Evolutionary conservation across 768 basidiomycete species (phyloP).

Genomic region (Kwoniella sp.): DNA sequence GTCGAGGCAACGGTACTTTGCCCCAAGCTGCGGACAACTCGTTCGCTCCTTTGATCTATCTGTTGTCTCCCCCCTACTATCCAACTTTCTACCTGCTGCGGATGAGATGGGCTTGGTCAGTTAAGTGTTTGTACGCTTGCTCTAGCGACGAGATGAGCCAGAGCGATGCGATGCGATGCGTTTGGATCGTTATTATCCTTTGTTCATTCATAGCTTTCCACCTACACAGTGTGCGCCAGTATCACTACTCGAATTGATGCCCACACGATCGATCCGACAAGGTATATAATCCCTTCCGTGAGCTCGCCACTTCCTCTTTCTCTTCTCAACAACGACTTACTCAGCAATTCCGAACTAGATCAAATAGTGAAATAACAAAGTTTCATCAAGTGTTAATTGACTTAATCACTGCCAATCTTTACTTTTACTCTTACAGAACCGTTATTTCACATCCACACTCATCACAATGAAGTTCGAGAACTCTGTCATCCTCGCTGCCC

Average conservation of each 20-base stretch:
- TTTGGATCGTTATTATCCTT: slow-evolving; percentile 8
- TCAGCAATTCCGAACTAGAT: not conserved
- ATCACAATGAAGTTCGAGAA: slow-evolving; percentile 22
- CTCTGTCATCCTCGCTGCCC: slow-evolving; percentile 20
- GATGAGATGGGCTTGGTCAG: too few species aligned
- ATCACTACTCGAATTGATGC: too few species aligned
- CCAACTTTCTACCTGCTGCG: too few species aligned
- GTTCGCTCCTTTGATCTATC: too few species aligned
- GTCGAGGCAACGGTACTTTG: too few species aligned
- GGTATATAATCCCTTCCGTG: slow-evolving; percentile 14
- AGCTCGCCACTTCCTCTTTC: slow-evolving; percentile 11
- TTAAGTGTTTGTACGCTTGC: too few species aligned
- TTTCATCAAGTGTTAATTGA: not conserved
- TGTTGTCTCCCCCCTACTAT: too few species aligned
- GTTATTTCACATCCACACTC: not conserved
- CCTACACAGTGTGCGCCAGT: not conserved
- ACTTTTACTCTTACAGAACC: too few species aligned
- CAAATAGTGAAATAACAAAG: not conserved
- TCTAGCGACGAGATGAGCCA: not conserved
- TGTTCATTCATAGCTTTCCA: slow-evolving; percentile 12
- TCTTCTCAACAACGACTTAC: slow-evolving; percentile 1
- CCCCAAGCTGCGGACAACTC: too few species aligned
- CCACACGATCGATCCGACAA: not conserved
- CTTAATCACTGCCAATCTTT: not conserved
- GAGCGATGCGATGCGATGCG: not conserved